phyloP scores from a whole-genome alignment of 176 grass and related monocot genomes.

The Coix lacrymajobi region DNA sequence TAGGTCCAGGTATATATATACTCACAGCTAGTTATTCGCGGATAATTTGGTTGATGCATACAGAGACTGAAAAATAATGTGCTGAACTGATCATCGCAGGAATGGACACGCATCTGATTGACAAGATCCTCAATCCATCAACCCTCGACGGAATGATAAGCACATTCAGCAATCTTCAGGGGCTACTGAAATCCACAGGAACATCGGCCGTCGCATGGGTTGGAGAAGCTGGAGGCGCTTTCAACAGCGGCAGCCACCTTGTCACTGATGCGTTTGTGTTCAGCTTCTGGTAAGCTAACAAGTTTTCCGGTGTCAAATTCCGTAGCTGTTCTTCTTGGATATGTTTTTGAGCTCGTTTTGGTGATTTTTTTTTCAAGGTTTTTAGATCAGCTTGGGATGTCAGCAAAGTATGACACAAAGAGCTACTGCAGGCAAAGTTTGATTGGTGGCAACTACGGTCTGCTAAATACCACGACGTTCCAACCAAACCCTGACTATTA shows the following conservation, averaged over 20 bases:
- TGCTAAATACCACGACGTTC: constrained; percentile 60
- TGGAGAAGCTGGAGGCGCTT: constrained; percentile 84
- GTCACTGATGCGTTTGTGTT: constrained; percentile 87
- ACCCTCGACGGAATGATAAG: constrained; percentile 49
- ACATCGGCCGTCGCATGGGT: constrained; percentile 70
- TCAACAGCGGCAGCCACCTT: constrained; percentile 90
- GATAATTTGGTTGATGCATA: background rate
- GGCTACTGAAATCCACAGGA: constrained; percentile 43
- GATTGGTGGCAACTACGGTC: constrained; percentile 84
- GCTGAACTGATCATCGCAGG: constrained; percentile 23
- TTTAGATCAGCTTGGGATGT: constrained; percentile 68
- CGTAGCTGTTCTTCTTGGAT: background rate
- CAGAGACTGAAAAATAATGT: background rate
- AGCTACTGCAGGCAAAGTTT: constrained; percentile 69
- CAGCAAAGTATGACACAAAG: constrained; percentile 66
- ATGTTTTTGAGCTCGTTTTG: background rate
- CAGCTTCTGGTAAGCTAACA: constrained; percentile 77
- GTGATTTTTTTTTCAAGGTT: constrained; percentile 31
- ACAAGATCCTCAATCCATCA: constrained; percentile 71
- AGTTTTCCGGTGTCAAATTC: background rate
- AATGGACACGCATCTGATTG: constrained; percentile 56
- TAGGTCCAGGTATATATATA: constrained; percentile 57
- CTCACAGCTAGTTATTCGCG: background rate
- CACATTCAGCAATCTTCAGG: constrained; percentile 59
- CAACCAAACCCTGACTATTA: constrained; percentile 84